Evolutionary conservation across 1,284 basidiomycete genomes (phyloP).

Genomic region (Thecaphora thlaspeos): DNA sequence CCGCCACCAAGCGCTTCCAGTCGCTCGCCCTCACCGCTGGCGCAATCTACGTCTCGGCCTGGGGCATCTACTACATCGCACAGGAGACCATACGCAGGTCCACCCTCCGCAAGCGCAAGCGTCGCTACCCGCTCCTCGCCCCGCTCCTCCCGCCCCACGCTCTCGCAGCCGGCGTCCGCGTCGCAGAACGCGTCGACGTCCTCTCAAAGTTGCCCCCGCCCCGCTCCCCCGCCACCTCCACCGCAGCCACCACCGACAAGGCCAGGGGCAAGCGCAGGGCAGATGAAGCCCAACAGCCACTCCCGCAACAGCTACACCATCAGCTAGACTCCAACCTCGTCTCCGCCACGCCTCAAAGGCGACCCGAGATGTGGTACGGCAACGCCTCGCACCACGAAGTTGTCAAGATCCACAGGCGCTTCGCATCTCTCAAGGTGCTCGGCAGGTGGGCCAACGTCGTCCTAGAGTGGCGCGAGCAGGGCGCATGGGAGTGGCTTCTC

Average conservation of each 20-base stretch:
- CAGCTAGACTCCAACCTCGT: slow-evolving; percentile 6
- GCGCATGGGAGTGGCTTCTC: slow-evolving; percentile 54
- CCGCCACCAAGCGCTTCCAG: slow-evolving; percentile 20
- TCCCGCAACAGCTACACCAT: not conserved
- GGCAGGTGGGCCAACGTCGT: slow-evolving; percentile 60
- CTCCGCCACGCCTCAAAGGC: slow-evolving; percentile 1
- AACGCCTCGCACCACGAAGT: slow-evolving; percentile 52
- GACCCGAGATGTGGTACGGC: slow-evolving; percentile 33
- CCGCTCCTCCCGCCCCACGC: slow-evolving; percentile 29
- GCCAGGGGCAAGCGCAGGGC: no score
- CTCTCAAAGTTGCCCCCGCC: not conserved
- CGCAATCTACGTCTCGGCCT: slow-evolving; percentile 24
- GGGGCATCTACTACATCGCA: slow-evolving; percentile 44
- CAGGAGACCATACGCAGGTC: slow-evolving; percentile 35
- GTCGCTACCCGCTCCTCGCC: slow-evolving; percentile 21
- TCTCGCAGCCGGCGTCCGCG: slow-evolving; percentile 18
- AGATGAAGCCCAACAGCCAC: no score
- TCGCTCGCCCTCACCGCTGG: slow-evolving; percentile 17
- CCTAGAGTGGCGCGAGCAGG: slow-evolving; percentile 62
- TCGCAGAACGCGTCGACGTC: slow-evolving; percentile 25
- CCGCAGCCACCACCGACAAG: no score
- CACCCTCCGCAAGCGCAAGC: slow-evolving; percentile 21
- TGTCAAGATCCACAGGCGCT: slow-evolving; percentile 58
- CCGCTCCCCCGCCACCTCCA: no score
- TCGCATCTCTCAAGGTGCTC: slow-evolving; percentile 36